Conservation (phyloP, 164 flowering plant species). For the Piper betle region DNA sequence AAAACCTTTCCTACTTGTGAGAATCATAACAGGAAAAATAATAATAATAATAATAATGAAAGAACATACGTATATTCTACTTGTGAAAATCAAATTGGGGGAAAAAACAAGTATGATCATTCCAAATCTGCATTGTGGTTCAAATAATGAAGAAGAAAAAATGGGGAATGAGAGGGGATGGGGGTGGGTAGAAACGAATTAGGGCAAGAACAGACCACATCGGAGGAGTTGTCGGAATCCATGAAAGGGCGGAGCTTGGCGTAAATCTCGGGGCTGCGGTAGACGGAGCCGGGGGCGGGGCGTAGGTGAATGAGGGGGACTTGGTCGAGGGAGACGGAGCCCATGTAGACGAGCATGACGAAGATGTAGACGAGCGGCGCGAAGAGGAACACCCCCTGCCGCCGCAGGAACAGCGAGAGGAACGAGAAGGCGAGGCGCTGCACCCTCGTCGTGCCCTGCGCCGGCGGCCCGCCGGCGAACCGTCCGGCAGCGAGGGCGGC, state of each 20-base stretch:
- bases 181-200: too few relatives aligned
- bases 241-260: slow-evolving; percentile 49
- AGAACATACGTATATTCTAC: too few relatives aligned
- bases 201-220: slow-evolving; percentile 49
- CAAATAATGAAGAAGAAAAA: background rate
- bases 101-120: too few relatives aligned
- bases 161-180: background rate
- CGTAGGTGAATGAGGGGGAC: slow-evolving; percentile 30
- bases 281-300: slow-evolving; percentile 55
- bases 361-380: slow-evolving; percentile 72
- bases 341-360: slow-evolving; percentile 78
- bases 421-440: slow-evolving; percentile 49
- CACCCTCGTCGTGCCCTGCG: slow-evolving; percentile 1
- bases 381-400: slow-evolving; percentile 73
- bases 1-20: too few relatives aligned
- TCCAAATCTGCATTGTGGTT: too few relatives aligned
- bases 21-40: too few relatives aligned
- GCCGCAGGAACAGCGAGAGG: slow-evolving; percentile 58
- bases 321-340: slow-evolving; percentile 56
- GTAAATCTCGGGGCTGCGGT: slow-evolving; percentile 59
- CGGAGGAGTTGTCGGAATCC: slow-evolving; percentile 54
- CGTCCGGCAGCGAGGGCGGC: slow-evolving; percentile 19
- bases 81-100: too few relatives aligned
- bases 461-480: slow-evolving; percentile 21
- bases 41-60: too few relatives aligned